Evolutionary conservation across 371 early-diverging fungal species (phyloP), one percentile per base, ranked within the genome.

Genomic region (Syncephalastrum sp.): DNA sequence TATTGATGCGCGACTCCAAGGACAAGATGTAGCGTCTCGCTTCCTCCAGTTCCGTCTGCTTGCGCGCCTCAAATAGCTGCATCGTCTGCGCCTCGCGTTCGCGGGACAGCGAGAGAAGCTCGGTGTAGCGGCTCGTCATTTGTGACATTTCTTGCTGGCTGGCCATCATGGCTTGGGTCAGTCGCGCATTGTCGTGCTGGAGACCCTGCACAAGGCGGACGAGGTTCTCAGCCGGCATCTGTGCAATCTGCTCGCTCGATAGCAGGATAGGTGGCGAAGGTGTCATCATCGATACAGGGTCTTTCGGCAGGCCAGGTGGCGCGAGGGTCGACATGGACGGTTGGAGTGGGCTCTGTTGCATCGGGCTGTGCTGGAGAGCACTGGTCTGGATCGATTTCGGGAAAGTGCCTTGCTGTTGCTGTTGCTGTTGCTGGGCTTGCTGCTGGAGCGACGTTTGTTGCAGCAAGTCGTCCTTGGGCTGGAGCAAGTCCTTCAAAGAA

Each of bases 41-140:
- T 50, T 78, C 78, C 29, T 81, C 81, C 69, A 78, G 64, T 60
- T 81, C 81, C 1, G 65, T 65, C 24, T 76, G 68, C 53, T 78
- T 81, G 42, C 75, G 76, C 42, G 75, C 72, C 38, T 81, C 77
- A 17, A 53, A 53, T 14, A 63, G 38, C 47, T 61, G 56, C 41
- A 56, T 21, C 27, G 47, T 23, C 25, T 61, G 62, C 8, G 48
- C 19, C 50, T 60, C 61, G 1, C 57, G 56, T 42, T 61, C 56
- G 15, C 56, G 46, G 0, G 62, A 50, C 14, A 61, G 33, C 16
- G 50, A 41, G 15, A 58, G 47, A 47, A 56, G 16, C n/a, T 52
- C 53, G 47, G 42, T 58, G 42, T 58, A 58, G 29, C 54, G 50
- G n/a, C 19, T 45, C 4, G 54, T 59, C 33, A 47, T 59, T 43